Conservation (phyloP, 352 stramenopile genomes). For the Pythium guiyangense region DNA sequence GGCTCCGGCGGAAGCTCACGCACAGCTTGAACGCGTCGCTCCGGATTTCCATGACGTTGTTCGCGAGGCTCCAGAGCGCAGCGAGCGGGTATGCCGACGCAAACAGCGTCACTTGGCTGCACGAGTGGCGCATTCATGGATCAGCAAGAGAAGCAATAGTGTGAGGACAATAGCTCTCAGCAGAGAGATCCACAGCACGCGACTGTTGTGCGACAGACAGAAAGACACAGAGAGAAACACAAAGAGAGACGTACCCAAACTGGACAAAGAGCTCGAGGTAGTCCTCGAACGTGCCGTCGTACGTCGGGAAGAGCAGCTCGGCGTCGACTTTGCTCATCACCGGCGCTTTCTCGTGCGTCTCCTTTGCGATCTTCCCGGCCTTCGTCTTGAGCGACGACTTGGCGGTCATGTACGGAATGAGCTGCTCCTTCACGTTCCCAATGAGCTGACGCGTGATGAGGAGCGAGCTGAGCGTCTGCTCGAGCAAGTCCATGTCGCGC, state of each 20-base stretch:
- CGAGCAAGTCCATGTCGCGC: constrained; percentile 81
- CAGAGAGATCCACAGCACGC: background rate
- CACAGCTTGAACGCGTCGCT: constrained; percentile 95
- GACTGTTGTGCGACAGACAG: background rate
- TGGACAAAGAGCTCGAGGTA: constrained; percentile 94
- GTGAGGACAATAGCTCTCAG: background rate
- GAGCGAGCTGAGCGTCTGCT: constrained; percentile 87
- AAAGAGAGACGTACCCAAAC: constrained; percentile 67
- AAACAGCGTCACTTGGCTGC: constrained; percentile 92
- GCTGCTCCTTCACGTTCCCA: constrained; percentile 72
- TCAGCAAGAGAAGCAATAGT: constrained; percentile 15
- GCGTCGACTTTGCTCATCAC: constrained; percentile 70
- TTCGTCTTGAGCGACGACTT: constrained; percentile 80
- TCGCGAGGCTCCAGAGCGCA: constrained; percentile 89
- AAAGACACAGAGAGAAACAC: background rate
- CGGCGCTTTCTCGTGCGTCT: constrained; percentile 39
- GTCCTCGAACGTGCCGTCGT: constrained; percentile 89
- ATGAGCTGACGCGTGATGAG: constrained; percentile 81
- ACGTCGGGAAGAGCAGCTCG: constrained; percentile 75
- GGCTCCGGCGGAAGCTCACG: constrained; percentile 71
- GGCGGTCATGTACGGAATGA: constrained; percentile 77
- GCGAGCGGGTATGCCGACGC: constrained; percentile 91
- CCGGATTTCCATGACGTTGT: constrained; percentile 94
- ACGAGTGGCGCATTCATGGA: constrained; percentile 13
- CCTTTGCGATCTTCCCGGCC: constrained; percentile 69